These are phyloP conservation scores for Fusarium bulbicola DNA, from an alignment of 2,329 filamentous ascomycete species.

Conservation along the genomic window DNA sequence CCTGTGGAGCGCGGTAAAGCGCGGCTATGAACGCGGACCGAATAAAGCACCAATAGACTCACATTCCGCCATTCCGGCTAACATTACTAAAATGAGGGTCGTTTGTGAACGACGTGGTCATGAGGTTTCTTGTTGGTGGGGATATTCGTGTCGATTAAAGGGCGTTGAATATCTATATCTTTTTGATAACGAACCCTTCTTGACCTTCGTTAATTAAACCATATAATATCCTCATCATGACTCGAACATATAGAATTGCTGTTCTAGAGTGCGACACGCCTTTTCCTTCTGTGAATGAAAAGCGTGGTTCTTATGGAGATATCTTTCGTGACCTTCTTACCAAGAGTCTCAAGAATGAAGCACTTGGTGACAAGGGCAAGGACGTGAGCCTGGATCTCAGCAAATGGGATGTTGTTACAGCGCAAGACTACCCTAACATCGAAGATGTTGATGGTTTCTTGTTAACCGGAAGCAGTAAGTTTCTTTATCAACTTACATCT, in stretches of 20 bases:
- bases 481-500: accelerated
- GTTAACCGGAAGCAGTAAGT: constrained; percentile 48
- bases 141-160: not conserved
- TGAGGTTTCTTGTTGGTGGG: constrained; percentile 1
- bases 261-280: constrained; percentile 48
- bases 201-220: not conserved
- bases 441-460: constrained; percentile 45
- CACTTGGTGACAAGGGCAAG: constrained; percentile 24
- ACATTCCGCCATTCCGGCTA: constrained; percentile 32
- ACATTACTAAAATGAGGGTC: constrained; percentile 7
- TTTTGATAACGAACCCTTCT: not conserved
- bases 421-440: constrained; percentile 40
- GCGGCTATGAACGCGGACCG: constrained; percentile 36
- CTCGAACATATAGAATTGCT: constrained; percentile 39
- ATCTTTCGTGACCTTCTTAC: constrained; percentile 44
- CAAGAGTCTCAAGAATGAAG: constrained; percentile 36
- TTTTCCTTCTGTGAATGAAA: constrained; percentile 38
- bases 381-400: constrained; percentile 39
- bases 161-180: not conserved
- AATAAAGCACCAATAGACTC: constrained; percentile 11
- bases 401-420: constrained; percentile 45
- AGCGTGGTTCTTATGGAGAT: constrained; percentile 45
- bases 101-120: constrained; percentile 5
- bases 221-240: constrained; percentile 15
- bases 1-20: constrained; percentile 40